Evolutionary conservation across 192 early-diverging fungal species (phyloP).

Genomic region (Coemansia brasiliensis): DNA sequence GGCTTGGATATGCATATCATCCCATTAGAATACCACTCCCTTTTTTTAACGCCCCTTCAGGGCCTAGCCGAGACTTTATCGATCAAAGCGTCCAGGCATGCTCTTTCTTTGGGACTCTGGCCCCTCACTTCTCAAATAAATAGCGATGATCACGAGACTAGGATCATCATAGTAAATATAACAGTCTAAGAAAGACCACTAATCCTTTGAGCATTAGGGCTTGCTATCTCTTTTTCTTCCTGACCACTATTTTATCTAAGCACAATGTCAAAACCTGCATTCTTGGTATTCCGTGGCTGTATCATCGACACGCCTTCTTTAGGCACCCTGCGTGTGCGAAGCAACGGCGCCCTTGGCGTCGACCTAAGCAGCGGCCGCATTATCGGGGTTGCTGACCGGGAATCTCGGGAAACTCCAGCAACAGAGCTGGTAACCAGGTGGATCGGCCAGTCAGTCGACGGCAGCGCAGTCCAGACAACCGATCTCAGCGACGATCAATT

Average conservation of each 20-base stretch:
- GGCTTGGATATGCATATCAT: too few relatives aligned
- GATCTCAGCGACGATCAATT: constrained; percentile 63
- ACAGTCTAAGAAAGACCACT: too few relatives aligned
- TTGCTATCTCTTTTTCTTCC: constrained; percentile 4
- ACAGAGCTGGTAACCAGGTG: constrained; percentile 27
- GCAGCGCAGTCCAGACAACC: constrained; percentile 12
- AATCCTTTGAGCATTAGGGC: too few relatives aligned
- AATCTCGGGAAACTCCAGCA: not conserved
- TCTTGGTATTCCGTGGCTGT: constrained; percentile 61
- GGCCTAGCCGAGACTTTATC: too few relatives aligned
- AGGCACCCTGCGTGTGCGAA: constrained; percentile 65
- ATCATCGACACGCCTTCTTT: constrained; percentile 67
- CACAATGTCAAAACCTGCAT: constrained; percentile 18
- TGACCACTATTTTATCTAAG: not conserved
- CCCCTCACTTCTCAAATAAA: not conserved
- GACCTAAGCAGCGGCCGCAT: constrained; percentile 65
- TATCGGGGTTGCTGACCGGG: constrained; percentile 48
- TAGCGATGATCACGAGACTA: too few relatives aligned
- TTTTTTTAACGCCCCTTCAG: too few relatives aligned
- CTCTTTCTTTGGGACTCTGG: too few relatives aligned
- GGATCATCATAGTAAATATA: too few relatives aligned
- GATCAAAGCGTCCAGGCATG: too few relatives aligned
- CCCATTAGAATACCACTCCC: too few relatives aligned
- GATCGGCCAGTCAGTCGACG: constrained; percentile 13
- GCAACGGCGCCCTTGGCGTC: constrained; percentile 68